phyloP scores from a whole-genome alignment of 306 rosid species.

The Cercis canadensis region DNA sequence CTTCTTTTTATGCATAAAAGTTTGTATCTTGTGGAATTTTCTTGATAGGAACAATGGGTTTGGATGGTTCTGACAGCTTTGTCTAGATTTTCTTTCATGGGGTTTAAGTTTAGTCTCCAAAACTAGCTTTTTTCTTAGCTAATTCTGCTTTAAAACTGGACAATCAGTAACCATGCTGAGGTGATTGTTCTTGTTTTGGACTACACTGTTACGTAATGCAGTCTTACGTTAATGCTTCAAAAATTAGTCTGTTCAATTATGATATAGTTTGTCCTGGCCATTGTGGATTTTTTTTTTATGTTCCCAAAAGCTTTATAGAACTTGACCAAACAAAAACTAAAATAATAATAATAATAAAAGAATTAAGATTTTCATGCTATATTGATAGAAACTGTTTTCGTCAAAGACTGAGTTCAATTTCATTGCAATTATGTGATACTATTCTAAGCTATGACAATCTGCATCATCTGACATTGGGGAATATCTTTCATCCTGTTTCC shows the following conservation, averaged over 20 bases:
- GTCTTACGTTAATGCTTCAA: background rate
- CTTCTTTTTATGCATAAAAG: background rate
- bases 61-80: background rate
- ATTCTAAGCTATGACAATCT: background rate
- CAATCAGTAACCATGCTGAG: background rate
- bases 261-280: background rate
- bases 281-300: background rate
- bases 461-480: background rate
- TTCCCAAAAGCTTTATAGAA: background rate
- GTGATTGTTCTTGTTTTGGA: constrained; percentile 12
- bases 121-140: constrained; percentile 25
- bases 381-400: constrained; percentile 12
- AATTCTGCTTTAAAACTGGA: constrained; percentile 8
- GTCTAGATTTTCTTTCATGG: background rate
- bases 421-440: background rate
- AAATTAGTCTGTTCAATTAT: constrained; percentile 7
- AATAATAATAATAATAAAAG: too few relatives aligned
- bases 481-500: background rate
- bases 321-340: background rate
- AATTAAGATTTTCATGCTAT: constrained; percentile 34
- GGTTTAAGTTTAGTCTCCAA: constrained; percentile 23
- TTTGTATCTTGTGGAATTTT: background rate
- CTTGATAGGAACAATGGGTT: constrained; percentile 3
- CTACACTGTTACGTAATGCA: background rate
- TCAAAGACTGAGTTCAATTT: constrained; percentile 9